Conservation (phyloP, 805 yeast species). For the Myxozyma nipponensis region DNA sequence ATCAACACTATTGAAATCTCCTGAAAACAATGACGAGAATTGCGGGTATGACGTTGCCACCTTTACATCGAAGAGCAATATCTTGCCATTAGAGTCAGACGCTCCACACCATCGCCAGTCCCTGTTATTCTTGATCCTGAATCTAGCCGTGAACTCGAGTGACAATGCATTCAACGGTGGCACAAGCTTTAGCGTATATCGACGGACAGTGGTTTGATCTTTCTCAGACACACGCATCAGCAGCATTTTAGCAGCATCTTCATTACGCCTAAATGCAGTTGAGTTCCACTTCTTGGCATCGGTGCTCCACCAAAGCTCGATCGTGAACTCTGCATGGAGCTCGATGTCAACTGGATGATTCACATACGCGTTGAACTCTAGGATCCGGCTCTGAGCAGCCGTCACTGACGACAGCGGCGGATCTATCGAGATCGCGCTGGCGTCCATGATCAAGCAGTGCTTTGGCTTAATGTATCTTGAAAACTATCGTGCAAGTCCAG, state of each 20-base stretch:
- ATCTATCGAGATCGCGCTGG: background rate
- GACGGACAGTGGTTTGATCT: background rate
- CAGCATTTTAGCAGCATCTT: background rate
- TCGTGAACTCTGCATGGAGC: conserved; percentile 6
- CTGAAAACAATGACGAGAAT: conserved; percentile 9
- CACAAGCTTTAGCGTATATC: conserved; percentile 10
- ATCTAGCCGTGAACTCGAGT: conserved; percentile 24
- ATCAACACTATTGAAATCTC: conserved; percentile 4
- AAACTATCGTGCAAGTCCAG: too few species aligned
- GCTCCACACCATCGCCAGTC: conserved; percentile 25
- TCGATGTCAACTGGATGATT: background rate
- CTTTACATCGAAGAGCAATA: conserved; percentile 7
- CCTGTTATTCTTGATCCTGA: conserved; percentile 1
- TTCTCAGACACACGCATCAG: background rate
- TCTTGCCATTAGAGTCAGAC: conserved; percentile 10
- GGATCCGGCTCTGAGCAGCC: conserved; percentile 12
- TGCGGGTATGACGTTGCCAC: background rate
- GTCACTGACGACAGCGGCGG: conserved; percentile 19
- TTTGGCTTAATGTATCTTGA: too few species aligned
- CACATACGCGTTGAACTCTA: conserved; percentile 18
- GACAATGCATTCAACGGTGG: conserved; percentile 14
- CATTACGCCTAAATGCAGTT: conserved; percentile 3
- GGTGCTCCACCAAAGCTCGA: conserved; percentile 25
- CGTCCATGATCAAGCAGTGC: background rate
- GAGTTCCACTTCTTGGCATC: conserved; percentile 13